Evolutionary conservation across 768 basidiomycete genomes (phyloP), one percentile per base, ranked within the genome.

Genomic region (Serendipita sp.): DNA sequence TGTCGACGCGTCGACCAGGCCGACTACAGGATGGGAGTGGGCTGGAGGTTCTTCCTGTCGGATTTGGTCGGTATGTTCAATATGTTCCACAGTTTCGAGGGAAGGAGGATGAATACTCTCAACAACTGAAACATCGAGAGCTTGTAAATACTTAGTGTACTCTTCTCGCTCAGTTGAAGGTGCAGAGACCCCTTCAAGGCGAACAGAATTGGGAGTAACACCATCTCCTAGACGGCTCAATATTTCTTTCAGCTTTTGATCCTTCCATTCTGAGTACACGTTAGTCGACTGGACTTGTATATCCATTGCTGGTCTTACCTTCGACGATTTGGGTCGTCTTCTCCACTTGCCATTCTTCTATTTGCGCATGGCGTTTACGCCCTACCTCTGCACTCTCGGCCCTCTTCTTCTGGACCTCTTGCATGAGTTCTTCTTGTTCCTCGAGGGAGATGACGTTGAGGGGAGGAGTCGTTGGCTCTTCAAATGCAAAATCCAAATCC

Each of bases 221-320:
- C 13, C 34, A 33, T 37, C 55, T 11, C 36, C 55, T 37, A 60
- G 55, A 8, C 36, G 27, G 33, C 34, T n/a, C 55, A 11, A 4
- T 11, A 60, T 60, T n/a, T 31, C 55, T 29, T 60, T 60, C 27
- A 60, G 27, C 55, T 60, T 60, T 36, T 60, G 55, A 10, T 60
- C 55, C 34, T 60, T 60, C 55, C 55, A 60, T 29, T 36, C 55
- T 60, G n/a, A 52, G 5, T 10, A 52, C 31, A 52, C 11, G 16
- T 60, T 31, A 23, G 8, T 60, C 11, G 8, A 33, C 27, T 11
- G 34, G 8, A 33, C 10, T 10, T 36, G 31, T 23, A 60, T 10
- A 60, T 4, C 16, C 16, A n/a, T 37, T 8, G 31, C 2, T 10
- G 8, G 27, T 11, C 55, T 10, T 34, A 60, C 55, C 55, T 31